Evolutionary conservation across 108 stramenopile genomes (phyloP).

Genomic region (Cyclotella kingstonii): DNA sequence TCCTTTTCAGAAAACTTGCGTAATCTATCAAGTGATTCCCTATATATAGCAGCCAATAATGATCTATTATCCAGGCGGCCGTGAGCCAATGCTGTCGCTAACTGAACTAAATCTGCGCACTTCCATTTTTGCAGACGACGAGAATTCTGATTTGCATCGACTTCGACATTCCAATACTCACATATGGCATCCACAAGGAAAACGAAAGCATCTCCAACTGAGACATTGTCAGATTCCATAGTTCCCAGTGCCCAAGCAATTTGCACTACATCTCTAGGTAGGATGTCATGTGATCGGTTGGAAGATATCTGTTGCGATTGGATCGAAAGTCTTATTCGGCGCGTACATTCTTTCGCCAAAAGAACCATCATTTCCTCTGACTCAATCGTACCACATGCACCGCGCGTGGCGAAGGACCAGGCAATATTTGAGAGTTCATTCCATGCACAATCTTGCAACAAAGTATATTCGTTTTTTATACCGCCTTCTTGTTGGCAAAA

Average conservation of each 20-base stretch:
- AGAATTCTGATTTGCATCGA: slow-evolving; percentile 7
- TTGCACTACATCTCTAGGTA: slow-evolving; percentile 69
- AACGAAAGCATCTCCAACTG: slow-evolving; percentile 59
- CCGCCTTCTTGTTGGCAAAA: slow-evolving; percentile 49
- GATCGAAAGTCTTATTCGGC: slow-evolving; percentile 13
- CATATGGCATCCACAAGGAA: slow-evolving; percentile 57
- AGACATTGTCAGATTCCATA: slow-evolving; percentile 70
- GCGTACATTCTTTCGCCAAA: slow-evolving; percentile 54
- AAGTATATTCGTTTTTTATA: slow-evolving; percentile 3
- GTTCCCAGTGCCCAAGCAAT: slow-evolving; percentile 77
- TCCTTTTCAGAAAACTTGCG: background rate
- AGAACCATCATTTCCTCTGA: slow-evolving; percentile 50
- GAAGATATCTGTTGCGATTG: too few relatives aligned
- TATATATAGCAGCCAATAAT: slow-evolving; percentile 54
- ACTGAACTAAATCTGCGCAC: slow-evolving; percentile 70
- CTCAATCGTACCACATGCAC: slow-evolving; percentile 45
- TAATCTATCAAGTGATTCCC: slow-evolving; percentile 57
- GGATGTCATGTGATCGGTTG: too few relatives aligned
- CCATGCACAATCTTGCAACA: slow-evolving; percentile 61
- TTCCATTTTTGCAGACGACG: slow-evolving; percentile 61
- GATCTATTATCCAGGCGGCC: slow-evolving; percentile 65
- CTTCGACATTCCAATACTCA: slow-evolving; percentile 42
- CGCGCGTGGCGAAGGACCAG: slow-evolving; percentile 80
- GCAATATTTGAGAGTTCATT: slow-evolving; percentile 74
- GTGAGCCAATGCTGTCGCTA: slow-evolving; percentile 65